Conservation (phyloP, 2,329 filamentous ascomycete species). For the Ceratocystis destructans region DNA sequence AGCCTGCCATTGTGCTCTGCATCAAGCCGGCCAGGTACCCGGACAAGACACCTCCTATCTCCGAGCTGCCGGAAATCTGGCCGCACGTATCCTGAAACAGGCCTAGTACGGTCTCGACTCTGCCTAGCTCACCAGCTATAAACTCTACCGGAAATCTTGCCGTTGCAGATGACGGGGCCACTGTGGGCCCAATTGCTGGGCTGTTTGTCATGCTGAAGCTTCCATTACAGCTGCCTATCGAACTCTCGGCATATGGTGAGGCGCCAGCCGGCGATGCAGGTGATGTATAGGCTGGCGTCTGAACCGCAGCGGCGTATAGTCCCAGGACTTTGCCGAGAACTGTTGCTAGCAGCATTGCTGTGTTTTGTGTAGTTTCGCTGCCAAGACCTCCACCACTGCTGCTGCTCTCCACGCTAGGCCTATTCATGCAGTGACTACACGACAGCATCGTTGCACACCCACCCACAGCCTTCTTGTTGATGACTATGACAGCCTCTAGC, state of each 20-base stretch:
- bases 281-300: not conserved
- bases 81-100: slow-evolving; percentile 36
- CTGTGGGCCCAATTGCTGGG: not conserved
- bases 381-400: not conserved
- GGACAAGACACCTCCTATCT: slow-evolving; percentile 29
- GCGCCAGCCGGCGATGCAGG: not conserved
- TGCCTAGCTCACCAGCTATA: slow-evolving; percentile 29
- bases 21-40: slow-evolving; percentile 33
- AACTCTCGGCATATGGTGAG: not conserved
- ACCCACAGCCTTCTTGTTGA: slow-evolving; percentile 37
- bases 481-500: slow-evolving; percentile 33
- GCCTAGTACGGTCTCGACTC: slow-evolving; percentile 34
- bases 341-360: slow-evolving; percentile 37
- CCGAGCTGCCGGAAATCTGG: slow-evolving; percentile 30
- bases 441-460: slow-evolving; percentile 35
- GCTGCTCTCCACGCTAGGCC: slow-evolving; percentile 24
- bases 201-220: not conserved
- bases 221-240: not conserved
- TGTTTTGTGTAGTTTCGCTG: slow-evolving; percentile 27
- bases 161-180: not conserved
- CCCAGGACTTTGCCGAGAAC: slow-evolving; percentile 33
- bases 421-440: slow-evolving; percentile 33
- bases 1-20: slow-evolving; percentile 31
- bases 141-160: slow-evolving; percentile 12
- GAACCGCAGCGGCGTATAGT: not conserved